These are phyloP conservation scores for Aspergillus sp. DNA, from an alignment of 2,329 filamentous ascomycete genomes.

Conservation along the genomic window DNA sequence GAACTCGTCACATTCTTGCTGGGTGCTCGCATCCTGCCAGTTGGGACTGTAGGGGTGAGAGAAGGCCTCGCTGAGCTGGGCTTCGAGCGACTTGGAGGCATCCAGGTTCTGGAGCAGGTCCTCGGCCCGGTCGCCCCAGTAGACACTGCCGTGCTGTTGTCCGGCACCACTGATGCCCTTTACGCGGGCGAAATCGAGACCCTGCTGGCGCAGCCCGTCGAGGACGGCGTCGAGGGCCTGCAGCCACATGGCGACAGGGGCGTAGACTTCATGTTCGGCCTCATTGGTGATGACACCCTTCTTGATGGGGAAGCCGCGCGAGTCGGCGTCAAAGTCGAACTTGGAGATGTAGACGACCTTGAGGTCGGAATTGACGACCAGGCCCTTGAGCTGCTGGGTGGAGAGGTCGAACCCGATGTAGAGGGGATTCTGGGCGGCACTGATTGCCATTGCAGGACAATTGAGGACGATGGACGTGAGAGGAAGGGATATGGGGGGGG, in stretches of 20 bases:
- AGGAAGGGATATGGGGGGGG: not conserved
- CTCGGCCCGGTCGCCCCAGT: constrained; percentile 76
- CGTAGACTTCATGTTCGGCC: constrained; percentile 82
- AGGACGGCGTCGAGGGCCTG: constrained; percentile 89
- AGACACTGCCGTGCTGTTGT: constrained; percentile 97
- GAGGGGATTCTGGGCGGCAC: constrained; percentile 54
- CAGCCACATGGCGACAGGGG: constrained; percentile 90
- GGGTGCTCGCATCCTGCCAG: constrained; percentile 97
- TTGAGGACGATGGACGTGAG: not conserved
- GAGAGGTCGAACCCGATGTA: constrained; percentile 95
- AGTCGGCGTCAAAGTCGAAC: constrained; percentile 91
- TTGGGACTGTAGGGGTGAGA: constrained; percentile 88
- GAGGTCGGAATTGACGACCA: constrained; percentile 80
- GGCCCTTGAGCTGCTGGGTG: constrained; percentile 93
- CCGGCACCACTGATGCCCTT: constrained; percentile 85
- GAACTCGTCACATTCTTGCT: constrained; percentile 86
- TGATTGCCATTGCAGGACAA: not conserved
- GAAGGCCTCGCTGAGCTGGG: constrained; percentile 72
- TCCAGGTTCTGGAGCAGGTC: constrained; percentile 62
- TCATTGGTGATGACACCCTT: constrained; percentile 88
- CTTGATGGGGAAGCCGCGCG: constrained; percentile 71
- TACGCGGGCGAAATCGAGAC: constrained; percentile 71
- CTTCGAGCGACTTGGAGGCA: constrained; percentile 60
- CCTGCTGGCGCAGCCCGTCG: constrained; percentile 65
- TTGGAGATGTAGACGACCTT: constrained; percentile 81